Evolutionary conservation across 2,329 filamentous ascomycete genomes (phyloP).

Genomic region (Colletotrichum sojae): DNA sequence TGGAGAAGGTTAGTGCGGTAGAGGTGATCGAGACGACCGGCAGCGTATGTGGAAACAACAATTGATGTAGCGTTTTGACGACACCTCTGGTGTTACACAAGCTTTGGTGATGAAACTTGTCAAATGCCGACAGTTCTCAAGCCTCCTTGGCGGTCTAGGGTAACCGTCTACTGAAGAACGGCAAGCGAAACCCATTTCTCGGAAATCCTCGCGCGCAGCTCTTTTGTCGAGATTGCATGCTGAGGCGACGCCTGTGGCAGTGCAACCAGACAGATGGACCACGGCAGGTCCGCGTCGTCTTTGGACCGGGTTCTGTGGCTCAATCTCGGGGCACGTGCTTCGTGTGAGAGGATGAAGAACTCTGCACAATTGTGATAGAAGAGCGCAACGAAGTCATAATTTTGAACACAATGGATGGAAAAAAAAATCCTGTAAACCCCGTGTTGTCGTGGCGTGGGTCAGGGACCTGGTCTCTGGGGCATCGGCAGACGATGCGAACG

Average conservation of each 20-base stretch:
- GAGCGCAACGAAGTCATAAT: neutral
- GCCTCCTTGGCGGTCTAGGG: no score
- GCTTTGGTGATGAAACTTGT: no score
- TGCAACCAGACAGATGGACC: neutral
- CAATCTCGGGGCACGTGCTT: neutral
- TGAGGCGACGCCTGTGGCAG: constrained; percentile 14
- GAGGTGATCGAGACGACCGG: no score
- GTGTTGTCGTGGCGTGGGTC: constrained; percentile 32
- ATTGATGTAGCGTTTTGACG: no score
- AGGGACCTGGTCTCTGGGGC: constrained; percentile 11
- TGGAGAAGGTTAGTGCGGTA: no score
- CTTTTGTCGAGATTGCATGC: constrained; percentile 11
- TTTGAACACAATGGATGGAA: constrained; percentile 14
- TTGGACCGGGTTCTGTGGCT: neutral
- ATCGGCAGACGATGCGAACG: constrained; percentile 32
- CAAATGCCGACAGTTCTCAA: no score
- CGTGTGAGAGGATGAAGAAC: neutral
- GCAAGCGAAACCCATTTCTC: constrained; percentile 7
- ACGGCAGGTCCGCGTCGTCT: neutral
- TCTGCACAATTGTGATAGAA: neutral
- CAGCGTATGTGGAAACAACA: no score
- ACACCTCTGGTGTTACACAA: no score
- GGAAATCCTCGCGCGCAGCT: constrained; percentile 1
- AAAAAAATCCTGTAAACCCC: neutral
- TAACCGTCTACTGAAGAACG: neutral